Evolutionary conservation across 2,329 filamentous ascomycete species (phyloP).

Genomic region (Metarhizium guizhouense): DNA sequence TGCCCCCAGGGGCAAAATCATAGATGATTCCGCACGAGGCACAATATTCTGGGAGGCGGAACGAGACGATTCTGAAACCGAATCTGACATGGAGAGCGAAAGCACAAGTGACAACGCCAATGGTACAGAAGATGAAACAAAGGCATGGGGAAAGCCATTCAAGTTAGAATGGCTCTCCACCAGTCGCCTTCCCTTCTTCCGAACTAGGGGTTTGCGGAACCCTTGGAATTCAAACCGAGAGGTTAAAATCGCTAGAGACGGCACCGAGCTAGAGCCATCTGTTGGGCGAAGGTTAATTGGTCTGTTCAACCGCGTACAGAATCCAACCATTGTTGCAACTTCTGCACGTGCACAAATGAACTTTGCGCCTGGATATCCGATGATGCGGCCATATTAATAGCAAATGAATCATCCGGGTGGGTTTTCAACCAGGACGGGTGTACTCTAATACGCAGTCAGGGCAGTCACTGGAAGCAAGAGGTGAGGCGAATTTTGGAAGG

Average conservation of each 20-base stretch:
- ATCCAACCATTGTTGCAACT: constrained; percentile 22
- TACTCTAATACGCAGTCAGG: neutral
- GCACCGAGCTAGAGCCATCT: constrained; percentile 81
- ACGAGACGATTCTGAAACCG: constrained; percentile 40
- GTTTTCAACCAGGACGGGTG: neutral
- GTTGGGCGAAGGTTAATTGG: constrained; percentile 69
- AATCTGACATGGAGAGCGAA: constrained; percentile 34
- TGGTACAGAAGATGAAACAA: constrained; percentile 37
- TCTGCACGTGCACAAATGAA: constrained; percentile 22
- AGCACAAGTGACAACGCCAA: constrained; percentile 28
- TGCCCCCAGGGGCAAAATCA: constrained; percentile 75
- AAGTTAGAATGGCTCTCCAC: constrained; percentile 85
- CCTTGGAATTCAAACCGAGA: constrained; percentile 93
- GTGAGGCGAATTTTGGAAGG: no score
- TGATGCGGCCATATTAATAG: constrained; percentile 26
- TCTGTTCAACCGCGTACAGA: constrained; percentile 60
- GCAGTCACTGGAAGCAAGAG: no score
- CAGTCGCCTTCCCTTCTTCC: constrained; percentile 75
- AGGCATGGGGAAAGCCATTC: constrained; percentile 87
- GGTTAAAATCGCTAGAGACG: constrained; percentile 91
- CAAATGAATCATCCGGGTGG: neutral
- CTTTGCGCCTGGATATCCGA: constrained; percentile 29
- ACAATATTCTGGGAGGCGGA: constrained; percentile 96
- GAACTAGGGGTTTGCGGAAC: constrained; percentile 78
- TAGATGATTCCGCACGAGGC: constrained; percentile 85